Evolutionary conservation across 352 stramenopile species (phyloP), one percentile per base, ranked within the genome.

Genomic region (Phytophthora syringae): DNA sequence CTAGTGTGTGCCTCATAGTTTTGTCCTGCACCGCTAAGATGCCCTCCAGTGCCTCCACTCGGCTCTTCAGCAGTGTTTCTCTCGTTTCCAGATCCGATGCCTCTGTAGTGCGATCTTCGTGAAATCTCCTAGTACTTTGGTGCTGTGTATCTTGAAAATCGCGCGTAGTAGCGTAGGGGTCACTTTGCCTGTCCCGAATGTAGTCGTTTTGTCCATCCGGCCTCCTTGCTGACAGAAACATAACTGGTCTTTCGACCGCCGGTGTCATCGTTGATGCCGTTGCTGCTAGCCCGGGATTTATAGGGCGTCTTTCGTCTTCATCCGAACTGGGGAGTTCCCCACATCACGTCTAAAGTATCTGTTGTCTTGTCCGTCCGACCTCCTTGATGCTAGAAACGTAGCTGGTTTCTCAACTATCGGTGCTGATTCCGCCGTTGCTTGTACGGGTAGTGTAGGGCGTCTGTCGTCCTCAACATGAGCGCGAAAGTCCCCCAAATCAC

Each of bases 21-120:
- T 68, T 76, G 52, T 92, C 83, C 22, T 92, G 83, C n/a, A 92
- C 62, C 16, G 68, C 65, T 5, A 92, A 53, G 24, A 92, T 89
- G 6, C 47, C 60, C 39, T 92, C 83, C 7, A 92, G 72, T 3
- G 83, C 83, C 9, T 60, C 24, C 1, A 90, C 72, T 3, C 83
- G 80, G 20, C 55, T 86, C 30, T 80, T 59, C 20, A 92, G 51
- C 11, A 92, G 57, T 2, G 20, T 16, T 36, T 74, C 66, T 15
- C 28, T 64, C 9, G 40, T 39, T 10, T n/a, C 30, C 15, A n/a
- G 6, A 45, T 28, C 42, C 5, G 18, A 25, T 18, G n/a, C 7
- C 37, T 18, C 11, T 2, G 3, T 30, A 24, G 0, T 52, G 30
- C 37, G 20, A 47, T 55, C 36, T 24, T 34, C 20, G 12, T 12